These are phyloP conservation scores for Davidsoniella virescens DNA, from an alignment of 2,329 filamentous ascomycete species.

Conservation along the genomic window DNA sequence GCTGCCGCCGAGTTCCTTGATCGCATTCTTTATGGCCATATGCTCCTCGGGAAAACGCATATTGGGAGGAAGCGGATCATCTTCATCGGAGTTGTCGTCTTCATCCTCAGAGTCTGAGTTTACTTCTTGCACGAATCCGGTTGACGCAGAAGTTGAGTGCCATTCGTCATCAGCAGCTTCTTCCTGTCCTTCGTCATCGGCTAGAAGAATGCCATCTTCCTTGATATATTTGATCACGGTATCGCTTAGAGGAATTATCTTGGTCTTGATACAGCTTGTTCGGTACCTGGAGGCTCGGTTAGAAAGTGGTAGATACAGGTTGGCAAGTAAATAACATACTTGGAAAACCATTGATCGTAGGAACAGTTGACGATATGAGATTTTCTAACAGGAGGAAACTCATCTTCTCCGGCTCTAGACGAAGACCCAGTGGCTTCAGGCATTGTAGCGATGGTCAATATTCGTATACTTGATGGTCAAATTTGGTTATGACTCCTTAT, in stretches of 20 bases:
- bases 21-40: constrained; percentile 56
- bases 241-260: constrained; percentile 59
- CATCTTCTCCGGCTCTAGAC: constrained; percentile 23
- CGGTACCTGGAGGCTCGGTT: constrained; percentile 39
- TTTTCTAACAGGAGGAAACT: constrained; percentile 70
- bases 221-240: constrained; percentile 75
- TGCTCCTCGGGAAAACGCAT: constrained; percentile 56
- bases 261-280: constrained; percentile 66
- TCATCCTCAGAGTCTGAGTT: constrained; percentile 26
- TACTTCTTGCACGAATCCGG: constrained; percentile 23
- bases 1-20: constrained; percentile 65
- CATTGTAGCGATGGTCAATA: background rate
- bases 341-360: constrained; percentile 80
- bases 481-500: too few relatives aligned
- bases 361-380: constrained; percentile 89
- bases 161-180: constrained; percentile 43
- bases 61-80: constrained; percentile 30
- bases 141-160: constrained; percentile 18
- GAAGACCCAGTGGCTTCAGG: constrained; percentile 2
- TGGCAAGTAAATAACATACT: constrained; percentile 26
- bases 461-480: too few relatives aligned
- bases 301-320: constrained; percentile 10
- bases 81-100: constrained; percentile 26
- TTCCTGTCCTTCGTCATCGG: constrained; percentile 40
- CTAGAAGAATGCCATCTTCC: constrained; percentile 82